These are phyloP conservation scores for Cytospora chrysosperma DNA, from an alignment of 2,329 filamentous ascomycete genomes.

Conservation along the genomic window DNA sequence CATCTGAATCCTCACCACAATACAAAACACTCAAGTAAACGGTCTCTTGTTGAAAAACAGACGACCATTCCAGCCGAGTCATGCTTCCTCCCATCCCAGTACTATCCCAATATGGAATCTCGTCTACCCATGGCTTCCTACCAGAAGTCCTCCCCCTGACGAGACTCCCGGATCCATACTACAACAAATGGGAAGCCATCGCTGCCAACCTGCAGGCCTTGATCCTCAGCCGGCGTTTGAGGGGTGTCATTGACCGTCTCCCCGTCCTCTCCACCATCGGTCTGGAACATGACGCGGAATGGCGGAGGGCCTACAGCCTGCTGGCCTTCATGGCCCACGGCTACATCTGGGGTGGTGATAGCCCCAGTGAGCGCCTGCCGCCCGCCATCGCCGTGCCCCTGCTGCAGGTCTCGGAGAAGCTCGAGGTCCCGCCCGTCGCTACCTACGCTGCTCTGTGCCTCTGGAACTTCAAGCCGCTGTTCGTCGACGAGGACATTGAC, in stretches of 20 bases:
- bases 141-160: slow-evolving; percentile 78
- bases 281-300: slow-evolving; percentile 82
- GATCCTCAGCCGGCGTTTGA: slow-evolving; percentile 80
- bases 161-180: slow-evolving; percentile 82
- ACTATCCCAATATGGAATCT: slow-evolving; percentile 78
- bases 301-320: slow-evolving; percentile 88
- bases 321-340: slow-evolving; percentile 89
- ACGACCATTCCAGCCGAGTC: slow-evolving; percentile 21
- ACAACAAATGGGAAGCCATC: slow-evolving; percentile 90
- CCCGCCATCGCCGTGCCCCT: slow-evolving; percentile 81
- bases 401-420: slow-evolving; percentile 68
- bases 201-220: slow-evolving; percentile 82
- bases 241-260: slow-evolving; percentile 74
- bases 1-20: slow-evolving; percentile 1
- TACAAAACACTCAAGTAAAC: no score
- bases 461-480: slow-evolving; percentile 96
- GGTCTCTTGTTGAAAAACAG: slow-evolving; percentile 1
- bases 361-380: slow-evolving; percentile 75
- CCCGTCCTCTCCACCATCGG: slow-evolving; percentile 81
- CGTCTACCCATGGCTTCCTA: slow-evolving; percentile 79
- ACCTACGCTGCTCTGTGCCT: slow-evolving; percentile 90
- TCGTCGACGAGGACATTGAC: slow-evolving; percentile 77
- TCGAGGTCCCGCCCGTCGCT: slow-evolving; percentile 88
- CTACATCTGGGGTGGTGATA: slow-evolving; percentile 94
- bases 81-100: slow-evolving; percentile 62